Evolutionary conservation across 169 alveolate genomes (phyloP).

Genomic region (Ichthyophthirius multifiliis): DNA sequence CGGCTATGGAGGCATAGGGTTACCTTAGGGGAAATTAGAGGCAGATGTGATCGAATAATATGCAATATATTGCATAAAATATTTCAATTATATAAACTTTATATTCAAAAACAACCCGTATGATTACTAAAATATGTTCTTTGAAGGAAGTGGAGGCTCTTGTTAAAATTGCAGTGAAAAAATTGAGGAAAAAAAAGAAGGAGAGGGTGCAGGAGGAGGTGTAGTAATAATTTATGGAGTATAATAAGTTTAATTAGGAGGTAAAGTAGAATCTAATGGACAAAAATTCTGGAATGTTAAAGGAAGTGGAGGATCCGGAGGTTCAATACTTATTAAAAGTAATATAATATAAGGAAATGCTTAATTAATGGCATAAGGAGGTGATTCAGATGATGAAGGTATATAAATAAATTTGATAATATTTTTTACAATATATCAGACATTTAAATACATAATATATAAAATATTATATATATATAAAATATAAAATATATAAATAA

Average conservation of each 20-base stretch:
- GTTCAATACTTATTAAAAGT: neutral
- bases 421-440: too few relatives aligned
- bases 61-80: neutral
- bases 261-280: neutral
- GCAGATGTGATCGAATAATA: neutral
- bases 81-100: neutral
- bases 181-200: neutral
- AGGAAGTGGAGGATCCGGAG: slow-evolving; percentile 5
- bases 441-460: neutral
- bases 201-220: neutral
- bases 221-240: neutral
- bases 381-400: neutral
- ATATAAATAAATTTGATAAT: neutral
- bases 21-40: neutral
- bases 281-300: neutral
- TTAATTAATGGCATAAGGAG: neutral
- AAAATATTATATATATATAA: neutral
- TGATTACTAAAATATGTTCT: neutral
- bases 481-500: too few relatives aligned
- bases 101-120: neutral
- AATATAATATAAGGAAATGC: neutral
- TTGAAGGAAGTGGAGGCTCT: slow-evolving; percentile 1
- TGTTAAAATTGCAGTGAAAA: neutral
- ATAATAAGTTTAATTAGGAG: neutral
- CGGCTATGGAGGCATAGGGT: neutral